Conservation (phyloP, 164 flowering plant genomes). For the Annona cherimola region DNA sequence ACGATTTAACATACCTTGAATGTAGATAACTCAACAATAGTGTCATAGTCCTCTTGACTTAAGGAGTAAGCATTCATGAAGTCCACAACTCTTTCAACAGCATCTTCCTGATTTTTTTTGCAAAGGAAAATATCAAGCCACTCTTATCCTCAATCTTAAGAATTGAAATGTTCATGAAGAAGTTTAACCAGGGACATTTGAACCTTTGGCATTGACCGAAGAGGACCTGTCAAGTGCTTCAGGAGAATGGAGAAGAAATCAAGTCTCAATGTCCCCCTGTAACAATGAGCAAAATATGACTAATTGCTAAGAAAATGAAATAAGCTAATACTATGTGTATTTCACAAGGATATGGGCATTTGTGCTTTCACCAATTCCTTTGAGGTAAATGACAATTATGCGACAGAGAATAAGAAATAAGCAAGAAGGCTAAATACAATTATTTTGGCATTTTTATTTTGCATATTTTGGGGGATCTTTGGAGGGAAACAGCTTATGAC, state of each 20-base stretch:
- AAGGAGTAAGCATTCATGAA: slow-evolving; percentile 87
- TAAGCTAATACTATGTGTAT: background rate
- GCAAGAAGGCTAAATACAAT: too few relatives aligned
- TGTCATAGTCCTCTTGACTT: slow-evolving; percentile 84
- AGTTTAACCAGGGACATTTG: slow-evolving; percentile 4
- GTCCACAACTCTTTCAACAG: slow-evolving; percentile 72
- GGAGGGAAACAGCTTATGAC: too few relatives aligned
- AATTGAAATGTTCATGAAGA: background rate
- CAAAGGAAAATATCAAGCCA: background rate
- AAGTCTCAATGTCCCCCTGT: slow-evolving; percentile 67
- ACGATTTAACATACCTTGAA: slow-evolving; percentile 46
- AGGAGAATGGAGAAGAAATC: slow-evolving; percentile 69
- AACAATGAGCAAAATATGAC: slow-evolving; percentile 12
- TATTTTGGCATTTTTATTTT: too few relatives aligned
- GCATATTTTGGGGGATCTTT: too few relatives aligned
- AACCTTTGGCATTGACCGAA: slow-evolving; percentile 75
- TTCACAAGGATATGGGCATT: background rate
- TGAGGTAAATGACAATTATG: too few relatives aligned
- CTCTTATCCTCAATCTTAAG: background rate
- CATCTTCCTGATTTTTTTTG: slow-evolving; percentile 62
- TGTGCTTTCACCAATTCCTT: too few relatives aligned
- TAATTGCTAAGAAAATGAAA: background rate
- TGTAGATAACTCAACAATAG: slow-evolving; percentile 75
- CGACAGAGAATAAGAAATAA: too few relatives aligned
- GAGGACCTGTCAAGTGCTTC: slow-evolving; percentile 70